These are phyloP conservation scores for Botrytis tulipae DNA, from an alignment of 2,329 filamentous ascomycete species.

Conservation along the genomic window DNA sequence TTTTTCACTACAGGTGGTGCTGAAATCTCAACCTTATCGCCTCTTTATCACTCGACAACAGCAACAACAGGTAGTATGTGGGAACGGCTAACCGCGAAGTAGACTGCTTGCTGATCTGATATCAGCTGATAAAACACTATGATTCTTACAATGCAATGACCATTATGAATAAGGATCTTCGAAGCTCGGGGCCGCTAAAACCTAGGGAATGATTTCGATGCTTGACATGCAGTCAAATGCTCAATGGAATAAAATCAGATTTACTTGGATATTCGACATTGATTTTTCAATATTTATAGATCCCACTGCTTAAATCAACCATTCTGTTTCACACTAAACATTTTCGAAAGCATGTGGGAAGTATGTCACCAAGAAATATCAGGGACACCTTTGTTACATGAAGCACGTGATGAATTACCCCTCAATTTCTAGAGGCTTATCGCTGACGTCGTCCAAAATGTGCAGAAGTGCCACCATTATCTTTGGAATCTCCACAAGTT, in stretches of 20 bases:
- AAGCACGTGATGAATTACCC: constrained; percentile 4
- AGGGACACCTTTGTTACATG: background rate
- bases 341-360: background rate
- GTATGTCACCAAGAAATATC: background rate
- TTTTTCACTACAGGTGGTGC: too few species aligned
- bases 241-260: background rate
- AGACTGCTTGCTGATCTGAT: background rate
- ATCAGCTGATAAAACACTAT: background rate
- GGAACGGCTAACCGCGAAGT: background rate
- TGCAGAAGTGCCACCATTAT: background rate
- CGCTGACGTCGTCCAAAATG: constrained; percentile 10
- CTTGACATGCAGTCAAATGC: background rate
- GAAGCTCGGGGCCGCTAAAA: background rate
- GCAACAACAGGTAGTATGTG: background rate
- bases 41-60: background rate
- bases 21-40: too few species aligned
- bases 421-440: constrained; percentile 7
- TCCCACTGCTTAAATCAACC: background rate
- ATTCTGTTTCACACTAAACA: background rate
- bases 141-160: background rate
- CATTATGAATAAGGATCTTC: background rate
- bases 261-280: too few species aligned
- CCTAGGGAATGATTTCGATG: background rate
- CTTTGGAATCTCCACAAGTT: constrained; percentile 5
- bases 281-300: background rate